These are phyloP conservation scores for Trametes cubensis DNA, from an alignment of 768 basidiomycete genomes.

Conservation along the genomic window DNA sequence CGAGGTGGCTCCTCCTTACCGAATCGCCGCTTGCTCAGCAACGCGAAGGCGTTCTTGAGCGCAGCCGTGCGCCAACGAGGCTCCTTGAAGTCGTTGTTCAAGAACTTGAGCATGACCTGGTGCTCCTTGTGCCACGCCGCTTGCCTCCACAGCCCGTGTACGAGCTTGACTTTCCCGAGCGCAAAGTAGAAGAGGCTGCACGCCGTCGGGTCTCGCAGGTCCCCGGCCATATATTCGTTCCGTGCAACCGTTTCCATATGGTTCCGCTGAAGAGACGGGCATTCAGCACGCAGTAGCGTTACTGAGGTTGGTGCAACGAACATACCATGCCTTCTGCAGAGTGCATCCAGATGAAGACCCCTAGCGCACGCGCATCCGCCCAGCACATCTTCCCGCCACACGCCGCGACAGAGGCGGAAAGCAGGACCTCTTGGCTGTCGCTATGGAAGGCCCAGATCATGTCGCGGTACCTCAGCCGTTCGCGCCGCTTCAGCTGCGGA, in stretches of 20 bases:
- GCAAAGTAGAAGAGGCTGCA: conserved; percentile 96
- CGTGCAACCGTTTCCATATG: conserved; percentile 89
- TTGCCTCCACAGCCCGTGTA: conserved; percentile 95
- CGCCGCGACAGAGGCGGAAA: conserved; percentile 67
- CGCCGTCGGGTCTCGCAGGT: conserved; percentile 82
- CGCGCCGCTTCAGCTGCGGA: conserved; percentile 59
- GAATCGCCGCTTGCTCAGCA: conserved; percentile 88
- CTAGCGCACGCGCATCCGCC: conserved; percentile 84
- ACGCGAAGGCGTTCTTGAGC: conserved; percentile 92
- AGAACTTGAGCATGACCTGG: conserved; percentile 84
- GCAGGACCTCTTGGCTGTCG: conserved; percentile 85
- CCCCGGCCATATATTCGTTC: conserved; percentile 89
- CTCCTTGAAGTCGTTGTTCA: conserved; percentile 85
- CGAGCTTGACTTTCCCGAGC: conserved; percentile 86
- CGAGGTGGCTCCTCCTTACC: conserved; percentile 53
- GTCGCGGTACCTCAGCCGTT: conserved; percentile 88
- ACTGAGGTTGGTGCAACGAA: conserved; percentile 6
- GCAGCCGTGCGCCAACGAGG: conserved; percentile 91
- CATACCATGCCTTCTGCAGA: conserved; percentile 79
- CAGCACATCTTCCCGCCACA: conserved; percentile 89
- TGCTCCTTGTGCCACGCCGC: conserved; percentile 94
- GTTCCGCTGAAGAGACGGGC: conserved; percentile 51
- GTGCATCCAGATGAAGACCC: conserved; percentile 86
- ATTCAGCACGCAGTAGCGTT: not conserved
- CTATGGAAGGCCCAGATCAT: conserved; percentile 98